Evolutionary conservation across 2,329 filamentous ascomycete species (phyloP), one percentile per base, ranked within the genome.

Genomic region (Trichoderma oligosporum): DNA sequence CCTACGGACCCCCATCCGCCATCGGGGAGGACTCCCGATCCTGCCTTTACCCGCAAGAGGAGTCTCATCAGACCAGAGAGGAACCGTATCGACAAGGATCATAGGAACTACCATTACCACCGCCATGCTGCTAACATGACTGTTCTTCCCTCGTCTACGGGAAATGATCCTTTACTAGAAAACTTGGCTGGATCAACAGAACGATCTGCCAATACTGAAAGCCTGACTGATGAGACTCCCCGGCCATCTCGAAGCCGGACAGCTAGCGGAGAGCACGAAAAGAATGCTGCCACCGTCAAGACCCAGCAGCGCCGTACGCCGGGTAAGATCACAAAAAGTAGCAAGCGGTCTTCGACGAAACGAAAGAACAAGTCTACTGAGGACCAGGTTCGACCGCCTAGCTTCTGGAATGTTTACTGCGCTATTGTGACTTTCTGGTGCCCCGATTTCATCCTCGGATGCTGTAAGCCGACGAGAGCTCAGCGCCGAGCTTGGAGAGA

Each of bases 401-500:
- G 89, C 68, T 73, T 95, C 35, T 99, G 94, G 94, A 95, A 91
- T 66, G 86, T 95, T 4, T 99, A 99, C 76, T 99, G 94, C 73
- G 87, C 89, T 46, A 83, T 96, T 61, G 76, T 99, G 63, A 99
- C 94, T 0, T 97, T 97, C 68, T 97, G 94, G 92, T 88, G 85
- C 58, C 94, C 94, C 0, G 87, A 91, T 69, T 88, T 93, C 61
- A 74, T 97, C 25, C 78, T 99, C 55, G 96, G 90, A 73, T 94
- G 91, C 67, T 91, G 92, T 36, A 95, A 89, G 79, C 84, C 85
- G 7, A 82, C 89, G 44, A 94, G 89, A 72, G 91, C 87, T 14
- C 91, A 97, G 72, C 88, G 91, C 69, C 83, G 91, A 67, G 94
- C 94, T 2, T 99, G 94, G 94, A 84, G 94, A 63, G 94, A 99